Base-by-base conservation (phyloP, 2,329 filamentous ascomycete genomes). In the Calonectria pteridis region DNA sequence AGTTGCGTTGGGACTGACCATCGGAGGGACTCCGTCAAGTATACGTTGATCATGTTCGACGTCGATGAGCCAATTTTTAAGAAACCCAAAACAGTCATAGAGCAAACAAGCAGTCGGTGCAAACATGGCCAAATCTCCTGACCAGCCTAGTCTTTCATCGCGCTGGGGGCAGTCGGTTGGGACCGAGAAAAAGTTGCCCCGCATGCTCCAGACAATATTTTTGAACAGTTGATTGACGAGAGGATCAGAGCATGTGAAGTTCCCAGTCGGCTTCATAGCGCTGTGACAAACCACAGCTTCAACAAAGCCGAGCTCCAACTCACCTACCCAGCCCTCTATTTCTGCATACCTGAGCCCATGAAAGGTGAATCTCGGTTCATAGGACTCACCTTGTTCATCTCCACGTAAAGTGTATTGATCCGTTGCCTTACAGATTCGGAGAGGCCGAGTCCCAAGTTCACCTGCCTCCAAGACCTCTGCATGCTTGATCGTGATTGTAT, bases 91-190 rank as follows among this genome's bases (percentile, higher is more conserved):
- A 26, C 87, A 87, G 75, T 90, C 84, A 80, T 88, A 92, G 0
- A 92, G 81, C 75, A 88, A 91, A 66, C 85, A 87, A 0, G 88
- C 86, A 0, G 88, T 87, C 0, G 88, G 86, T 1, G 83, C 83
- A 73, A 91, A 91, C 6, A 87, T 84, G 46, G 86, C 86, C 16
- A 85, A 80, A 75, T 90, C 87, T 53, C 89, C 87, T 1, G 86
- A 88, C 89, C 89, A 89, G 10, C 87, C 87, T 13, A 90, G 79
- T 0, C 89, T 84, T 80, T 91, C 88, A 70, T 91, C 88, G 6
- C 88, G 83, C 76, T 90, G 87, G 0, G 89, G 89, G 75, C 88
- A 90, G 76, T 92, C 90, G 0, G 89, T 91, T 0, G 89, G 89
- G 1, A 91, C 81, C 5, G 84, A 86, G 20, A 91, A 76, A 76